These are phyloP conservation scores for Acrocalymma vagum DNA, from an alignment of 2,329 filamentous ascomycete species.

Conservation along the genomic window DNA sequence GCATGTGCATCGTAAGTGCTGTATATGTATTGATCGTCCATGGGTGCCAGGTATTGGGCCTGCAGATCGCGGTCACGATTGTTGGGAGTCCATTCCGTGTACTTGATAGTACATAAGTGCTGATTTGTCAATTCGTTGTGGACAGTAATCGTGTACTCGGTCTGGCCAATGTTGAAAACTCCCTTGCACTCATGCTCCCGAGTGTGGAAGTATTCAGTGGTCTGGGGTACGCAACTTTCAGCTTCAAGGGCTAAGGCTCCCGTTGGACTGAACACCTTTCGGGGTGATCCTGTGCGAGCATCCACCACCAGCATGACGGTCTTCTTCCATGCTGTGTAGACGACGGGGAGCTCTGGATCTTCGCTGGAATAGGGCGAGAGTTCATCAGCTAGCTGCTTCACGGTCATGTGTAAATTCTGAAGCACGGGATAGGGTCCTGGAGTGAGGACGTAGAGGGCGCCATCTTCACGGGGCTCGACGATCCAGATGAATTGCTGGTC, in stretches of 20 bases:
- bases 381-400: conserved; percentile 88
- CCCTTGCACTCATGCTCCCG: conserved; percentile 73
- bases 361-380: conserved; percentile 78
- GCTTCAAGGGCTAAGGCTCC: conserved; percentile 74
- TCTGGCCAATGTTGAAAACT: conserved; percentile 80
- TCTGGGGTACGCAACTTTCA: conserved; percentile 75
- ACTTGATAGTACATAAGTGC: conserved; percentile 87
- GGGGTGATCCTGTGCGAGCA: conserved; percentile 80
- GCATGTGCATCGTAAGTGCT: conserved; percentile 85
- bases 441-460: conserved; percentile 85
- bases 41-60: conserved; percentile 79
- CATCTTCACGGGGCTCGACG: conserved; percentile 89
- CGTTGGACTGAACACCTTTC: conserved; percentile 83
- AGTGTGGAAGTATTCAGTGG: conserved; percentile 62
- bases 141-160: conserved; percentile 90
- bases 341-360: conserved; percentile 71
- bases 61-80: conserved; percentile 88
- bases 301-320: conserved; percentile 90
- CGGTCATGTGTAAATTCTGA: conserved; percentile 73
- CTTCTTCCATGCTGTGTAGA: conserved; percentile 92
- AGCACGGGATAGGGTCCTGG: conserved; percentile 70
- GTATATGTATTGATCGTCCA: conserved; percentile 90
- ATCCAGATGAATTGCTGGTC: conserved; percentile 94
- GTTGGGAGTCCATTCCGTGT: conserved; percentile 94
- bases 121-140: conserved; percentile 76